Evolutionary conservation across 306 rosid species (phyloP).

Genomic region (Cyamopsis tetragonoloba): DNA sequence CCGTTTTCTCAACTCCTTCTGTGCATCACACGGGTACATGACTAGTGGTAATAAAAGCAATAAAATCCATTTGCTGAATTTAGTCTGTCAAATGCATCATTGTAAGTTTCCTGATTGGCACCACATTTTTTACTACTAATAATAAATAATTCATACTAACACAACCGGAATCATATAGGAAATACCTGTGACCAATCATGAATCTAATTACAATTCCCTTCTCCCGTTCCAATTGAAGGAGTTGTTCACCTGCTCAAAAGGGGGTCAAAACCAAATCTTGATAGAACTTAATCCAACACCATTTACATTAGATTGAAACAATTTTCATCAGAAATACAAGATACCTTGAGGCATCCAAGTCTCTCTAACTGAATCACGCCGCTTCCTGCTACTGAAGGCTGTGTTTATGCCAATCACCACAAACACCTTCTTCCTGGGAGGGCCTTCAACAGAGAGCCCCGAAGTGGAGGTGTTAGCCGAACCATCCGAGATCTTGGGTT

Average conservation of each 20-base stretch:
- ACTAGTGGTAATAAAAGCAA: no score
- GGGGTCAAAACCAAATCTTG: neutral
- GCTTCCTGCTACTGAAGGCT: conserved; percentile 84
- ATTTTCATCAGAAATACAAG: neutral
- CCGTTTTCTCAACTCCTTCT: no score
- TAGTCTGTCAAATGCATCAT: neutral
- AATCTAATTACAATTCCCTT: conserved; percentile 79
- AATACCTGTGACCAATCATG: conserved; percentile 85
- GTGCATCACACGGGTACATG: no score
- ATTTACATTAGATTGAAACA: neutral
- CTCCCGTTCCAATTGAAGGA: conserved; percentile 71
- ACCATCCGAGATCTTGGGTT: conserved; percentile 32
- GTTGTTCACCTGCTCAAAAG: conserved; percentile 54
- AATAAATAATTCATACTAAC: neutral
- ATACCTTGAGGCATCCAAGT: conserved; percentile 95
- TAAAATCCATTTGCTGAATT: neutral
- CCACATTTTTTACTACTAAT: neutral
- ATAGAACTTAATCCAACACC: conserved; percentile 27
- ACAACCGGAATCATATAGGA: neutral
- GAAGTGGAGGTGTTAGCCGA: conserved; percentile 22
- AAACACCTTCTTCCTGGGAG: conserved; percentile 52
- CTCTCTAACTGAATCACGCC: conserved; percentile 87
- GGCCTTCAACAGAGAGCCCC: conserved; percentile 16
- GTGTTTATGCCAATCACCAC: conserved; percentile 86
- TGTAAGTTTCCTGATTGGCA: neutral